Conservation (phyloP, 192 early-diverging fungal species). For the Rhizoclosmatium globosum region DNA sequence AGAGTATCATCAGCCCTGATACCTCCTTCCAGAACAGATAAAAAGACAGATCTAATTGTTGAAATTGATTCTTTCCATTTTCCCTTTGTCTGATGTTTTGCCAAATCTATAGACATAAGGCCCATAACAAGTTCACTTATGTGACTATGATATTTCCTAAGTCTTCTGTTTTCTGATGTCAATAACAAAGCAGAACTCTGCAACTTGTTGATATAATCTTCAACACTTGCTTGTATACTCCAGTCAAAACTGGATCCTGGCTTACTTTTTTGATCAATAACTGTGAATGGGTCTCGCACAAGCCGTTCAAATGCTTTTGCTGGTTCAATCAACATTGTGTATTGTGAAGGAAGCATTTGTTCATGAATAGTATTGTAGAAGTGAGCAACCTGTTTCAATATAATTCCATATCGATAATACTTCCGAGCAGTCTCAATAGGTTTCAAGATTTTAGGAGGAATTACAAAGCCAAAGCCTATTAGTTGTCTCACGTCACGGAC, state of each 20-base stretch:
- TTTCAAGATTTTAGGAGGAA: conserved; percentile 55
- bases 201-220: conserved; percentile 55
- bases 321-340: conserved; percentile 58
- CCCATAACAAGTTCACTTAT: conserved; percentile 50
- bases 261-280: conserved; percentile 32
- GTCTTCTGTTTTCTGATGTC: conserved; percentile 54
- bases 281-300: conserved; percentile 50
- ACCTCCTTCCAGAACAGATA: conserved; percentile 45
- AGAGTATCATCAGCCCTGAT: conserved; percentile 52
- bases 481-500: conserved; percentile 60
- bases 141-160: conserved; percentile 56
- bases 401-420: conserved; percentile 61
- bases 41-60: conserved; percentile 52
- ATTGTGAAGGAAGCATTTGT: conserved; percentile 66
- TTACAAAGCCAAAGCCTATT: conserved; percentile 58
- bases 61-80: conserved; percentile 62
- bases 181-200: conserved; percentile 53
- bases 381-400: conserved; percentile 66
- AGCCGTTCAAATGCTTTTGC: conserved; percentile 64
- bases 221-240: conserved; percentile 52
- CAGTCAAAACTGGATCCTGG: conserved; percentile 41
- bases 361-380: conserved; percentile 73
- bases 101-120: conserved; percentile 55
- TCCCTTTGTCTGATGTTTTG: conserved; percentile 53
- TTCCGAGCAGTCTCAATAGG: conserved; percentile 51